Percentiles rank a stretch among this genome's conserved stretches.
phyloP scores from a whole-genome alignment of 768 basidiomycete species.

The Myochromella boudieri region DNA sequence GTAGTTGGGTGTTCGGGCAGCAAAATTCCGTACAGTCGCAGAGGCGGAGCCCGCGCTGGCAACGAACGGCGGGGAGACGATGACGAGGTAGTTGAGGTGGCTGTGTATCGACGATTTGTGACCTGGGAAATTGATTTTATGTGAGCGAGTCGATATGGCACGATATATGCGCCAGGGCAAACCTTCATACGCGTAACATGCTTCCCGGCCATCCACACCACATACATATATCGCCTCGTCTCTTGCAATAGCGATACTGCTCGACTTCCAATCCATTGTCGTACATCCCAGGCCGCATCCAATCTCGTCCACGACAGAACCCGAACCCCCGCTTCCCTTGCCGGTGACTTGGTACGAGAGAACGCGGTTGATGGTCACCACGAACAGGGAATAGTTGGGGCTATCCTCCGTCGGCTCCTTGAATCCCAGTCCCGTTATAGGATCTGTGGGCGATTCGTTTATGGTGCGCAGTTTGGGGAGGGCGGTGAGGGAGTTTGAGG shows the following conservation, averaged over 20 bases:
- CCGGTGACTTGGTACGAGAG: slow-evolving; percentile 76
- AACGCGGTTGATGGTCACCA: slow-evolving; percentile 86
- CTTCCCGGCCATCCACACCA: slow-evolving; percentile 75
- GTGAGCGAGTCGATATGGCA: neutral
- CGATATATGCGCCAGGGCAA: neutral
- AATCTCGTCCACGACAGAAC: slow-evolving; percentile 79
- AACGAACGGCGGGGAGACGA: slow-evolving; percentile 83
- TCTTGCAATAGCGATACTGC: slow-evolving; percentile 79
- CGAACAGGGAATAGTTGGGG: slow-evolving; percentile 65
- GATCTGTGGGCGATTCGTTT: slow-evolving; percentile 83
- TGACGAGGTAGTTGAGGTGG: slow-evolving; percentile 82
- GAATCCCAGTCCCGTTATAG: slow-evolving; percentile 92
- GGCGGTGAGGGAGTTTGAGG: slow-evolving; percentile 64
- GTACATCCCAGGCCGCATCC: slow-evolving; percentile 86
- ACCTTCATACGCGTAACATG: slow-evolving; percentile 94
- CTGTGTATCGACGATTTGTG: slow-evolving; percentile 76
- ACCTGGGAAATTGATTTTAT: slow-evolving; percentile 37
- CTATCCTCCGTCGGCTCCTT: slow-evolving; percentile 53
- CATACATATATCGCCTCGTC: slow-evolving; percentile 93
- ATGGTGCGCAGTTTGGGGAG: slow-evolving; percentile 86
- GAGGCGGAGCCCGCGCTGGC: slow-evolving; percentile 65
- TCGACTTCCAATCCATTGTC: slow-evolving; percentile 70
- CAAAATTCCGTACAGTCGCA: slow-evolving; percentile 74
- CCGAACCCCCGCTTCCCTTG: slow-evolving; percentile 61
- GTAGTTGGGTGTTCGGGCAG: slow-evolving; percentile 46